Evolutionary conservation across 805 yeast genomes (phyloP).

Genomic region (Brettanomyces custersianus): DNA sequence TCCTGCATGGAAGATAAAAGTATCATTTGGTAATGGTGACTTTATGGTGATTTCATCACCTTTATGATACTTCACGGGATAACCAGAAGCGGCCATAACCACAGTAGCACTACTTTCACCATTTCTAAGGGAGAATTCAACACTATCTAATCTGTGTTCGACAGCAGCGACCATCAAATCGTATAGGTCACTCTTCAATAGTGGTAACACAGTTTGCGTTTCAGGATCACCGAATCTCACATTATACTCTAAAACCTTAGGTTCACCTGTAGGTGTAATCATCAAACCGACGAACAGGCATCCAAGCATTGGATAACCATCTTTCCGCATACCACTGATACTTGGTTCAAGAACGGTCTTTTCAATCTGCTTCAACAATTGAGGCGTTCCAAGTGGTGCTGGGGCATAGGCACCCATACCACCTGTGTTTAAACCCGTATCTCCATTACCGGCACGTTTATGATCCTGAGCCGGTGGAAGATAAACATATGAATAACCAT

Average conservation of each 20-base stretch:
- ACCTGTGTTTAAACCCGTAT: conserved; percentile 92
- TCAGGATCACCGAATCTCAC: conserved; percentile 99
- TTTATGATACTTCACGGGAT: conserved; percentile 80
- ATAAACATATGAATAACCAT: conserved; percentile 85
- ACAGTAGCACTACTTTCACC: conserved; percentile 79
- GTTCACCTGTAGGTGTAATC: conserved; percentile 71
- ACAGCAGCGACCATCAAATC: conserved; percentile 90
- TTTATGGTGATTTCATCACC: conserved; percentile 73
- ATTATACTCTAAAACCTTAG: conserved; percentile 92
- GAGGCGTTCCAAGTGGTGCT: conserved; percentile 87
- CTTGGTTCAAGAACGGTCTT: conserved; percentile 78
- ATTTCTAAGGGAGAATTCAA: conserved; percentile 43
- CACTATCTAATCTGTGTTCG: conserved; percentile 87
- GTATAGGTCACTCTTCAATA: conserved; percentile 85
- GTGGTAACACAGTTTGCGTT: conserved; percentile 91
- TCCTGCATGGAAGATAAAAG: conserved; percentile 93
- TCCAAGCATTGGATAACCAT: conserved; percentile 93
- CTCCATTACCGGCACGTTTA: conserved; percentile 90
- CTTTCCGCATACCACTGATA: conserved; percentile 91
- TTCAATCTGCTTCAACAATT: conserved; percentile 61
- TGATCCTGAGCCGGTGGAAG: conserved; percentile 98
- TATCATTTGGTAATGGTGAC: conserved; percentile 39
- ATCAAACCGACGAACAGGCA: conserved; percentile 92
- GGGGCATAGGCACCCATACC: conserved; percentile 99
- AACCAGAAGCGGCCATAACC: conserved; percentile 94